Evolutionary conservation across 345 rosid genomes (phyloP).

Genomic region (Lumnitzera littorea): DNA sequence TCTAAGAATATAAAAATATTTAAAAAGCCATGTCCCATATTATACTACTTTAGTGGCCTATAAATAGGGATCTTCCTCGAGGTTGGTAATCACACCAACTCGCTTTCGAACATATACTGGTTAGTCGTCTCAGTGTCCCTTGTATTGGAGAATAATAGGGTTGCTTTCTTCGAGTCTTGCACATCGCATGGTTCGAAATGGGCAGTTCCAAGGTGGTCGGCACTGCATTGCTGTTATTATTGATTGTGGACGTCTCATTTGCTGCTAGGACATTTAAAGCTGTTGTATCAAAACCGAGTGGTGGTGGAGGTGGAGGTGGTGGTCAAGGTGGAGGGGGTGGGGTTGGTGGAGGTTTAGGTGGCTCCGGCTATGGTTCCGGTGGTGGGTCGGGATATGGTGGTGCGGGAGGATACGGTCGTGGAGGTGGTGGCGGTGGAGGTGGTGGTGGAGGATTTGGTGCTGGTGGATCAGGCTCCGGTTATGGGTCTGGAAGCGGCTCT

Average conservation of each 20-base stretch:
- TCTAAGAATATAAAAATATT: not conserved
- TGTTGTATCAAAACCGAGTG: conserved; percentile 14
- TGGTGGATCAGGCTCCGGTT: conserved; percentile 16
- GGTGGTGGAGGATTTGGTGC: conserved; percentile 12
- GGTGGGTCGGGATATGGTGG: conserved; percentile 25
- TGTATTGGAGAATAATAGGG: too few relatives aligned
- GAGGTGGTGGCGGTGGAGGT: conserved; percentile 24
- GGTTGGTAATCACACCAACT: not conserved
- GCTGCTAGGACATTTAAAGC: conserved; percentile 13
- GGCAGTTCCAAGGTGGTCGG: conserved; percentile 6
- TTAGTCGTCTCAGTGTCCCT: too few relatives aligned
- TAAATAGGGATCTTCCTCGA: conserved; percentile 1
- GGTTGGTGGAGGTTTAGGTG: conserved; percentile 20
- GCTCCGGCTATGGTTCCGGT: conserved; percentile 25
- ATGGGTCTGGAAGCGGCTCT: conserved; percentile 27
- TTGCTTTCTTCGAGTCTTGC: not conserved
- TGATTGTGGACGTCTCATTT: conserved; percentile 12
- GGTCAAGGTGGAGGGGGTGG: conserved; percentile 27
- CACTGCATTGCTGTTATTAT: conserved; percentile 11
- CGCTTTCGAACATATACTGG: not conserved
- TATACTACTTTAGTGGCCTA: not conserved
- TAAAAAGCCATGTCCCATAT: not conserved
- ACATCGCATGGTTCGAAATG: not conserved
- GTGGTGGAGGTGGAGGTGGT: conserved; percentile 26
- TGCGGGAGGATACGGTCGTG: conserved; percentile 22